Evolutionary conservation across 345 rosid genomes (phyloP).

Genomic region (Acer yangbiense): DNA sequence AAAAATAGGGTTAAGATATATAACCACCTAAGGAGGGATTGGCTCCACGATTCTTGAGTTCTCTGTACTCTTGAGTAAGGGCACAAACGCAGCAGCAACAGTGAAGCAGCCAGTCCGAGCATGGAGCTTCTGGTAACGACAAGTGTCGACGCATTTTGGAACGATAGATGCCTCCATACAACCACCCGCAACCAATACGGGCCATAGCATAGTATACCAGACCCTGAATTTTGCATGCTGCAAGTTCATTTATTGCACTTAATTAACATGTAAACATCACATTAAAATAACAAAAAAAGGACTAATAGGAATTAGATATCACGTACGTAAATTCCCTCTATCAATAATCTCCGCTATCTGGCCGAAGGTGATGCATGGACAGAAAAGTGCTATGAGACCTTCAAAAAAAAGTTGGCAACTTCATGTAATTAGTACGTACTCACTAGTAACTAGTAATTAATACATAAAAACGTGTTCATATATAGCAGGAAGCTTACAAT

Average conservation of each 20-base stretch:
- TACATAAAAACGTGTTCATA: neutral
- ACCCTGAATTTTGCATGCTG: constrained; percentile 37
- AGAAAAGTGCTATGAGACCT: constrained; percentile 50
- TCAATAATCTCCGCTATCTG: constrained; percentile 51
- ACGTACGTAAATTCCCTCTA: constrained; percentile 53
- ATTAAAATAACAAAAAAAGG: neutral
- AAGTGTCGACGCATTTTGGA: constrained; percentile 39
- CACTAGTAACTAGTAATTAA: neutral
- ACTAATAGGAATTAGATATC: neutral
- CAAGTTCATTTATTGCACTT: neutral
- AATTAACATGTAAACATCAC: too few species aligned
- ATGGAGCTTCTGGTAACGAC: constrained; percentile 54
- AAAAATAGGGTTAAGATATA: neutral
- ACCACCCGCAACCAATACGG: constrained; percentile 34
- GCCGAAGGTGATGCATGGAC: constrained; percentile 63
- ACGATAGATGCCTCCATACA: constrained; percentile 44
- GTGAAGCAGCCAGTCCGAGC: constrained; percentile 48
- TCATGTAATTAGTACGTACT: neutral
- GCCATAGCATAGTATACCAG: constrained; percentile 44
- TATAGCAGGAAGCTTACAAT: constrained; percentile 44
- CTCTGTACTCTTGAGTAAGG: constrained; percentile 60
- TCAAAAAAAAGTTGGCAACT: neutral
- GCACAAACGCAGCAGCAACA: constrained; percentile 50
- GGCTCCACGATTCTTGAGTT: constrained; percentile 47
- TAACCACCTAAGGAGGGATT: constrained; percentile 50